Evolutionary conservation across 73 alveolate genomes (phyloP).

Genomic region (Loxodes magnus): DNA sequence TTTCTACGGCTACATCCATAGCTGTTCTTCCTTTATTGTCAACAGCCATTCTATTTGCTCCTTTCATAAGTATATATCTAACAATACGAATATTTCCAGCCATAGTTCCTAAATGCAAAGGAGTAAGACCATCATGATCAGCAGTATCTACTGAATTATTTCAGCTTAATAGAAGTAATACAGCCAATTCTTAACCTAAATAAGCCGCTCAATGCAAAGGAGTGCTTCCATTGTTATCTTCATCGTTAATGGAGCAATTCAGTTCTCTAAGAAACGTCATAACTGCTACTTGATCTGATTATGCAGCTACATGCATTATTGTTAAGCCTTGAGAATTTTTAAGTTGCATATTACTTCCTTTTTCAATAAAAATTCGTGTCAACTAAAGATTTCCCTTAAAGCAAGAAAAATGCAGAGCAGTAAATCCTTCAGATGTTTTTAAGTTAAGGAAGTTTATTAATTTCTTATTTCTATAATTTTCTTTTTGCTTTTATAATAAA

Average conservation of each 20-base stretch:
- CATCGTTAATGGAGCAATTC: slow-evolving; percentile 36
- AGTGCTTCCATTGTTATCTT: slow-evolving; percentile 52
- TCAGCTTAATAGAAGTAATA: slow-evolving; percentile 54
- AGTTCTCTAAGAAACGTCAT: slow-evolving; percentile 18
- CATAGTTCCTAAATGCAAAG: slow-evolving; percentile 67
- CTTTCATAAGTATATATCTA: slow-evolving; percentile 65
- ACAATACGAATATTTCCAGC: slow-evolving; percentile 43
- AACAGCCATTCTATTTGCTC: slow-evolving; percentile 47
- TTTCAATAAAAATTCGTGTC: neutral
- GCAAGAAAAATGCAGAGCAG: slow-evolving; percentile 66
- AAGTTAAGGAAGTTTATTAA: too few relatives aligned
- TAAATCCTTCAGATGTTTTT: slow-evolving; percentile 56
- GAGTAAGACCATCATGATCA: slow-evolving; percentile 65
- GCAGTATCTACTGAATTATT: slow-evolving; percentile 34
- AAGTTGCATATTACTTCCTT: slow-evolving; percentile 12
- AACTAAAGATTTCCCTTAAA: slow-evolving; percentile 51
- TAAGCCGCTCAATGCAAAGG: slow-evolving; percentile 90
- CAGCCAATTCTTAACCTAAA: slow-evolving; percentile 46
- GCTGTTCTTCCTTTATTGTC: slow-evolving; percentile 64
- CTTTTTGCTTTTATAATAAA: too few relatives aligned
- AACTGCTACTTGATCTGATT: neutral
- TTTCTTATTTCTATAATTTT: too few relatives aligned
- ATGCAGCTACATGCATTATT: slow-evolving; percentile 37
- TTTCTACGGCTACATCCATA: slow-evolving; percentile 39
- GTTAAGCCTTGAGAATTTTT: slow-evolving; percentile 51